phyloP scores from a whole-genome alignment of 768 basidiomycete genomes.

The Kwoniella europaea region DNA sequence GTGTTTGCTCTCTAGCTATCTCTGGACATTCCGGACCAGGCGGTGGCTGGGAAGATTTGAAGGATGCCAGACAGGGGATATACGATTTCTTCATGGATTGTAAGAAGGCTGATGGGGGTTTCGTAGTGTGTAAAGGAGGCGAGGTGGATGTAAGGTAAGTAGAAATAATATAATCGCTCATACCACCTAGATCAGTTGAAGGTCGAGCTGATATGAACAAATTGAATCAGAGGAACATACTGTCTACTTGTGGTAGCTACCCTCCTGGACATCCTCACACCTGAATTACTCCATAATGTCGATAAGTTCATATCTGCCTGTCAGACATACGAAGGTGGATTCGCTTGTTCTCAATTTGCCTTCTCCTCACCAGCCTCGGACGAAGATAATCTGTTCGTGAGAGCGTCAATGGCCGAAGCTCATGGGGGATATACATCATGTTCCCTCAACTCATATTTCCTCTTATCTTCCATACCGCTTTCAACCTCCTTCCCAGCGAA shows the following conservation, averaged over 20 bases:
- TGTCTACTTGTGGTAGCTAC: conserved; percentile 84
- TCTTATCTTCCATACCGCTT: conserved; percentile 64
- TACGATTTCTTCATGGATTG: conserved; percentile 89
- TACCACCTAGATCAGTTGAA: background rate
- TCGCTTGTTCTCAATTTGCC: conserved; percentile 77
- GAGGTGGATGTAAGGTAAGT: conserved; percentile 92
- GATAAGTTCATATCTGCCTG: conserved; percentile 78
- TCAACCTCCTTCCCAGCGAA: conserved; percentile 53
- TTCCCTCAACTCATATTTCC: conserved; percentile 79
- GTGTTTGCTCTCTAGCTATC: conserved; percentile 81
- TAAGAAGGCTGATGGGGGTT: conserved; percentile 91
- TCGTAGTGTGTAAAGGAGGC: conserved; percentile 80
- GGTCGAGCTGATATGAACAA: too few relatives aligned
- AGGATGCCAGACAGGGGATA: conserved; percentile 74
- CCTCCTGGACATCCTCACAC: conserved; percentile 83
- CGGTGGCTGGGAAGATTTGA: conserved; percentile 69
- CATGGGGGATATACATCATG: conserved; percentile 99
- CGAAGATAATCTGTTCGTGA: conserved; percentile 7
- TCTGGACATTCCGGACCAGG: conserved; percentile 71
- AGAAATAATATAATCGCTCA: background rate
- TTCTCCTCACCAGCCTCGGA: conserved; percentile 60
- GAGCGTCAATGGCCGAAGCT: conserved; percentile 76
- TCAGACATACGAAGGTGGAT: conserved; percentile 98
- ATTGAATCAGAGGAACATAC: conserved; percentile 76
- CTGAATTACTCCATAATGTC: conserved; percentile 77